Conservation (phyloP, 2,329 filamentous ascomycete species). For the Xylariaceae sp. region DNA sequence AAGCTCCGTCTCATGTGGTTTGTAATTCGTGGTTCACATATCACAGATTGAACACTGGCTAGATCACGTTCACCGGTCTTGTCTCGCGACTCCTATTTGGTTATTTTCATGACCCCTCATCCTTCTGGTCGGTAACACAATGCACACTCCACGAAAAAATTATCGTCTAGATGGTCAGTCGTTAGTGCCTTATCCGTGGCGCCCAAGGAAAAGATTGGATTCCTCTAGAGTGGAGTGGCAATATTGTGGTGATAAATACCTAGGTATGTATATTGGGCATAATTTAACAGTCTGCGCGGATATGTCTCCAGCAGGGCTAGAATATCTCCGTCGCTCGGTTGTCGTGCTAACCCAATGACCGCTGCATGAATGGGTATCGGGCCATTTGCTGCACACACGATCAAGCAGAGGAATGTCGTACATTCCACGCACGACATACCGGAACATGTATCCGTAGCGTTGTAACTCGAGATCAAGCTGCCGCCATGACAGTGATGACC, state of each 20-base stretch:
- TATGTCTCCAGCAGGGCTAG: not conserved
- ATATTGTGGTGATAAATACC: not conserved
- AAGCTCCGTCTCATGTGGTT: not conserved
- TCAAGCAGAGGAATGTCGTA: not conserved
- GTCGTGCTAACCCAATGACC: not conserved
- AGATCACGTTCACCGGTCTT: not conserved
- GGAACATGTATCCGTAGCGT: not conserved
- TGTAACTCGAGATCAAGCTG: not conserved
- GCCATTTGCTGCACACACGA: not conserved
- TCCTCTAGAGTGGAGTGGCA: not conserved
- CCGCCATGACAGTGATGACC: too few relatives aligned
- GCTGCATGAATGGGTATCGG: not conserved
- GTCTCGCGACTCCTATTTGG: not conserved
- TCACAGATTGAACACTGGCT: not conserved
- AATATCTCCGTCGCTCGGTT: too few relatives aligned
- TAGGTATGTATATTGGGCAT: conserved; percentile 2
- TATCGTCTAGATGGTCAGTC: not conserved
- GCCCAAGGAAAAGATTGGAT: not conserved
- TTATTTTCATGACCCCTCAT: not conserved
- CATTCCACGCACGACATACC: not conserved
- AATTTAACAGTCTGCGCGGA: too few relatives aligned
- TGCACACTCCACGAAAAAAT: not conserved
- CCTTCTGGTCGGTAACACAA: not conserved
- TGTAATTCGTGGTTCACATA: not conserved
- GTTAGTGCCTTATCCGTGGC: not conserved